These are phyloP conservation scores for Oxytropis ochrocephala DNA, from an alignment of 306 rosid species.

Conservation along the genomic window DNA sequence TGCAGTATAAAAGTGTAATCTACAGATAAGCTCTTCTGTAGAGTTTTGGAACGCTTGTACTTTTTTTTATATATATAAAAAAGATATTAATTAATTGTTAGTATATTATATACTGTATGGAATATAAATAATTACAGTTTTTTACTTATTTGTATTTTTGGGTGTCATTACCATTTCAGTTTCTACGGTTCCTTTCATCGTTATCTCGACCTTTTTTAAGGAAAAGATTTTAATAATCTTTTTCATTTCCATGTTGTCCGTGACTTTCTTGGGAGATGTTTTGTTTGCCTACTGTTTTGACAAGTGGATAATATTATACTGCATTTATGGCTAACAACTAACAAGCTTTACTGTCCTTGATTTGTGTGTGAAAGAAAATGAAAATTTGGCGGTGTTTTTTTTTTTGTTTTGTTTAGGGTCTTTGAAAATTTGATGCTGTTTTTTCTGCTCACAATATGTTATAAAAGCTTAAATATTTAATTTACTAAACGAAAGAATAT, in stretches of 20 bases:
- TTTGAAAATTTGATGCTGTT: too few species aligned
- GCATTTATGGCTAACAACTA: slow-evolving; percentile 9
- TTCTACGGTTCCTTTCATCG: not conserved
- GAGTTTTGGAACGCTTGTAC: slow-evolving; percentile 48
- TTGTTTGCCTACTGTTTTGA: not conserved
- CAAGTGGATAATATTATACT: not conserved
- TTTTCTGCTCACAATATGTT: too few species aligned
- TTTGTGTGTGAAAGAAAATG: not conserved
- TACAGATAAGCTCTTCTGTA: slow-evolving; percentile 35
- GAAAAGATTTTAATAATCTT: not conserved
- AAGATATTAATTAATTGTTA: not conserved
- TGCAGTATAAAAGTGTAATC: slow-evolving; percentile 31
- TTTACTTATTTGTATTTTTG: not conserved
- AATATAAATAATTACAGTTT: slow-evolving; percentile 11
- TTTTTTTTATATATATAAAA: not conserved
- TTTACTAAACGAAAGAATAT: too few species aligned
- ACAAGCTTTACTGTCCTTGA: not conserved
- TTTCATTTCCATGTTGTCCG: not conserved
- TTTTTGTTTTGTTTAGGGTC: too few species aligned
- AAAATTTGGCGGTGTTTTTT: too few species aligned
- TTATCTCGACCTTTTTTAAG: not conserved
- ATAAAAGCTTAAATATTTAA: too few species aligned
- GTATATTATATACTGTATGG: too few species aligned
- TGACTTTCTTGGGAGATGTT: slow-evolving; percentile 20
- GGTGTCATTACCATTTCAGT: not conserved